phyloP scores from a whole-genome alignment of 805 yeast species.

The Candida jianshihensis region DNA sequence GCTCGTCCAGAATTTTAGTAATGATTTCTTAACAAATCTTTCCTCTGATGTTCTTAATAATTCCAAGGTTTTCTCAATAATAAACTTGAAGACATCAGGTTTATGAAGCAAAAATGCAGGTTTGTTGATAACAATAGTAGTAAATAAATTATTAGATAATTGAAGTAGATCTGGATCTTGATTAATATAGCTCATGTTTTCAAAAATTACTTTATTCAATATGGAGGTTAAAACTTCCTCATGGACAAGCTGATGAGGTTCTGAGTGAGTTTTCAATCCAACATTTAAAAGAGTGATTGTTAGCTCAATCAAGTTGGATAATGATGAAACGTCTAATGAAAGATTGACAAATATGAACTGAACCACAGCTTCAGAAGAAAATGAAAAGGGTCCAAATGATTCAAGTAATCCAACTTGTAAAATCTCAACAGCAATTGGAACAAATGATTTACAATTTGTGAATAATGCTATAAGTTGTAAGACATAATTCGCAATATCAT shows the following conservation, averaged over 20 bases:
- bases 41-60: slow-evolving; percentile 34
- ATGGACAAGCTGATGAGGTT: slow-evolving; percentile 2
- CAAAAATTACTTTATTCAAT: slow-evolving; percentile 14
- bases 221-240: slow-evolving; percentile 11
- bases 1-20: slow-evolving; percentile 46
- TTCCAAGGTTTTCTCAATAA: slow-evolving; percentile 22
- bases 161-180: slow-evolving; percentile 57
- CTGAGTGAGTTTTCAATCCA: slow-evolving; percentile 7
- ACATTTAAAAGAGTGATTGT: slow-evolving; percentile 13
- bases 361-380: slow-evolving; percentile 34
- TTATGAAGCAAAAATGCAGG: slow-evolving; percentile 42
- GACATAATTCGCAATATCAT: slow-evolving; percentile 38
- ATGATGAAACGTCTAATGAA: slow-evolving; percentile 5
- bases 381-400: slow-evolving; percentile 60
- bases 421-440: slow-evolving; percentile 43
- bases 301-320: slow-evolving; percentile 12
- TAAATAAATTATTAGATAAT: slow-evolving; percentile 42
- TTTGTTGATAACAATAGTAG: slow-evolving; percentile 39
- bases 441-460: not conserved
- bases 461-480: slow-evolving; percentile 28
- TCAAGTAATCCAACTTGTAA: slow-evolving; percentile 63
- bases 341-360: slow-evolving; percentile 31
- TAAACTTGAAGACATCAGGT: slow-evolving; percentile 22
- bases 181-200: slow-evolving; percentile 22
- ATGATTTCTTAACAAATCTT: slow-evolving; percentile 42